phyloP scores from a whole-genome alignment of 768 basidiomycete species.

The Mycena kentingensis region DNA sequence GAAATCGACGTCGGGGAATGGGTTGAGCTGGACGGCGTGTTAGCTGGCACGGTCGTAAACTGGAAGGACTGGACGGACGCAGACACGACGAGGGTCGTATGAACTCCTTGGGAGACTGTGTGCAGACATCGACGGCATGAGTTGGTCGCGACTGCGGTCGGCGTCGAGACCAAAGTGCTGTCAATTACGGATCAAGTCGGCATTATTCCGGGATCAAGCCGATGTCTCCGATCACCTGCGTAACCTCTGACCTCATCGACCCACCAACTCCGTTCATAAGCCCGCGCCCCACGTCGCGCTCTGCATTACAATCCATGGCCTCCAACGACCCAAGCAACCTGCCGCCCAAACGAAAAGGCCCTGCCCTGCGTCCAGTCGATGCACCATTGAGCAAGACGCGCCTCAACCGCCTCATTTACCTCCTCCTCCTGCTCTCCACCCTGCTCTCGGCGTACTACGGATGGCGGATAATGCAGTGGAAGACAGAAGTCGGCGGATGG shows the following conservation, averaged over 20 bases:
- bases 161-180: no score
- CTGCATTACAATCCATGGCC: background rate
- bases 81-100: conserved; percentile 76
- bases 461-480: conserved; percentile 51
- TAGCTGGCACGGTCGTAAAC: no score
- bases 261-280: background rate
- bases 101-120: no score
- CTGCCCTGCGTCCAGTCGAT: conserved; percentile 35
- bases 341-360: conserved; percentile 32
- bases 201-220: no score
- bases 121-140: no score
- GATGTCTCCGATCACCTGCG: no score
- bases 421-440: conserved; percentile 42
- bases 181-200: no score
- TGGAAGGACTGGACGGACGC: no score
- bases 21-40: no score
- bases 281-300: background rate
- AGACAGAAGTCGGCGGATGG: conserved; percentile 60
- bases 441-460: conserved; percentile 53
- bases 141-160: no score
- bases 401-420: conserved; percentile 53
- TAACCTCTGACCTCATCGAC: background rate
- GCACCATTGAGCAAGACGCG: conserved; percentile 47
- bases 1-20: conserved; percentile 75
- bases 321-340: conserved; percentile 21